Conservation (phyloP, 495 filamentous ascomycete species). For the Lasiosphaeris hirsuta region DNA sequence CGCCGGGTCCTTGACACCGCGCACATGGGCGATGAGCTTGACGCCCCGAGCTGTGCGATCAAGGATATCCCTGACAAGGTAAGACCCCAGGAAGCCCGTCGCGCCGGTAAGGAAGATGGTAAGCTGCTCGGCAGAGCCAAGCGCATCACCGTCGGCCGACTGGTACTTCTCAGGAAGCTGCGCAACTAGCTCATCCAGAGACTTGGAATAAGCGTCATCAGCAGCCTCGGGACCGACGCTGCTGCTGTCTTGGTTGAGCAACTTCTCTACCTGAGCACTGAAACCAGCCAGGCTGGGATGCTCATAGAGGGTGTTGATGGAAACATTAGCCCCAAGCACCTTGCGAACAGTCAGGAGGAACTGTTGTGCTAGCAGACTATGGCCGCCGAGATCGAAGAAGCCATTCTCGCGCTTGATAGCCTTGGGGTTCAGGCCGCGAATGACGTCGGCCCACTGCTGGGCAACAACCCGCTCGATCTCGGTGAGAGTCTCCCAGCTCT, state of each 20-base stretch:
- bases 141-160: constrained; percentile 29
- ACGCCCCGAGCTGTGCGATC: constrained; percentile 51
- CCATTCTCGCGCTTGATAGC: constrained; percentile 62
- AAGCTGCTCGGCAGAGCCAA: constrained; percentile 33
- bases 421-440: constrained; percentile 54
- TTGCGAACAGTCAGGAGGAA: constrained; percentile 68
- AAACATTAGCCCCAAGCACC: constrained; percentile 62
- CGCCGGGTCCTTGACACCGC: constrained; percentile 51
- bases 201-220: constrained; percentile 65
- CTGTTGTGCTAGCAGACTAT: constrained; percentile 83
- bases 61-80: constrained; percentile 73
- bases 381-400: constrained; percentile 88
- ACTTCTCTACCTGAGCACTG: constrained; percentile 68
- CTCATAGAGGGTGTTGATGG: constrained; percentile 73
- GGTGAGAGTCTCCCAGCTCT: constrained; percentile 61
- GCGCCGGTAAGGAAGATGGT: constrained; percentile 85
- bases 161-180: constrained; percentile 37
- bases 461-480: constrained; percentile 38
- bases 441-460: constrained; percentile 42
- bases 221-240: constrained; percentile 47
- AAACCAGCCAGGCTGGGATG: constrained; percentile 72
- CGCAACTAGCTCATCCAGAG: constrained; percentile 47
- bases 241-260: constrained; percentile 34
- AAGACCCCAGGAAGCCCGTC: constrained; percentile 87
- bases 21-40: constrained; percentile 76